Percentiles rank a stretch among this genome's conserved stretches.
Evolutionary conservation across 2,329 filamentous ascomycete species (phyloP).

Genomic region (Exophiala bonariae): DNA sequence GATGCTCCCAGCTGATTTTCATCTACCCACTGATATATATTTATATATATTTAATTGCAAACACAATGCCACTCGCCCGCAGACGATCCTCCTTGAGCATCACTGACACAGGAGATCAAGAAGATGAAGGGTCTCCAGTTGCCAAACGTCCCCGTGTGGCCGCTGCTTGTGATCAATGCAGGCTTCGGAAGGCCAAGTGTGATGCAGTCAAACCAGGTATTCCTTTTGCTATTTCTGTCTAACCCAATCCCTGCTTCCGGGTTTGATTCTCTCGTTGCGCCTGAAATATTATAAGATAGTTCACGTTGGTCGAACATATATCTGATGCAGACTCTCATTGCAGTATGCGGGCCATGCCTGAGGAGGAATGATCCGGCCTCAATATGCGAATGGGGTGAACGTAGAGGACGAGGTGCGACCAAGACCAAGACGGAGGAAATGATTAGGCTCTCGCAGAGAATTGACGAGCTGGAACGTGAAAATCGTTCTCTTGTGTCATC

Average conservation of each 20-base stretch:
- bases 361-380: slow-evolving; percentile 3
- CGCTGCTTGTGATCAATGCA: slow-evolving; percentile 40
- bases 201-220: slow-evolving; percentile 34
- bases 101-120: too few species aligned
- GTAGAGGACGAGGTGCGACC: slow-evolving; percentile 9
- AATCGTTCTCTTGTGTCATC: neutral
- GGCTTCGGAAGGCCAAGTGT: slow-evolving; percentile 42
- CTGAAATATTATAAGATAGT: too few species aligned
- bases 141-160: slow-evolving; percentile 14
- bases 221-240: too few species aligned
- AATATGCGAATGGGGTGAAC: slow-evolving; percentile 13
- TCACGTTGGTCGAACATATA: too few species aligned
- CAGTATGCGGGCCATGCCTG: slow-evolving; percentile 9
- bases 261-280: too few species aligned
- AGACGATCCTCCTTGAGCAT: too few species aligned
- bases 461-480: slow-evolving; percentile 13
- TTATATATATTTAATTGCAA: too few species aligned
- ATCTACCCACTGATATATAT: too few species aligned
- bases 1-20: too few species aligned
- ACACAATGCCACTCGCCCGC: too few species aligned
- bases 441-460: slow-evolving; percentile 6
- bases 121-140: neutral
- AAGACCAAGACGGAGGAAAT: slow-evolving; percentile 12
- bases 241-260: too few species aligned
- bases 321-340: too few species aligned